A percentile compares a stretch with the other conserved stretches of the same genome.
These are phyloP conservation scores for Mycena vitilis DNA, from an alignment of 768 basidiomycete genomes.

Conservation along the genomic window DNA sequence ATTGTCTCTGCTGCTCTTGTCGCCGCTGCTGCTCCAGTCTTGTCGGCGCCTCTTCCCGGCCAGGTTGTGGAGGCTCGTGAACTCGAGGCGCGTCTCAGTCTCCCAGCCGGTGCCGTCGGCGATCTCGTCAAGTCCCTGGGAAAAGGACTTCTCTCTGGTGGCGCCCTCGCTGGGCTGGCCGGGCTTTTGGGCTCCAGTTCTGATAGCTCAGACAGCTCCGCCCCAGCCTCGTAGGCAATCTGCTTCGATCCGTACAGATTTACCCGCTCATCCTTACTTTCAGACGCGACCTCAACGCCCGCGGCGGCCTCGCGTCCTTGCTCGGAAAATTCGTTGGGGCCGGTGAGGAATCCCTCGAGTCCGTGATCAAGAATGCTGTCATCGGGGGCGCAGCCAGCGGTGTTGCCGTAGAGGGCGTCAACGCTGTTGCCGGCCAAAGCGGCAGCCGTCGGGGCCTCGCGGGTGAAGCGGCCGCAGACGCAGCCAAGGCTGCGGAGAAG, in stretches of 20 bases:
- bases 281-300: conserved; percentile 25
- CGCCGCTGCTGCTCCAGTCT: conserved; percentile 14
- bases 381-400: conserved; percentile 28
- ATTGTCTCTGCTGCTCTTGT: conserved; percentile 21
- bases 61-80: not conserved
- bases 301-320: not conserved
- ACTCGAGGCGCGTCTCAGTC: conserved; percentile 1
- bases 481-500: conserved; percentile 20
- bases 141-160: conserved; percentile 24
- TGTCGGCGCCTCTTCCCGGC: conserved; percentile 21
- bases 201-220: not conserved
- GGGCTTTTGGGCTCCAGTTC: conserved; percentile 7
- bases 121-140: conserved; percentile 27
- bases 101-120: conserved; percentile 23
- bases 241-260: not conserved
- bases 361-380: conserved; percentile 27
- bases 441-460: conserved; percentile 19
- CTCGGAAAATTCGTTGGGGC: conserved; percentile 24
- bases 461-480: conserved; percentile 19
- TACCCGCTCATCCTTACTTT: not conserved
- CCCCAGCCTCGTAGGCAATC: conserved; percentile 9
- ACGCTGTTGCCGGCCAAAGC: conserved; percentile 8
- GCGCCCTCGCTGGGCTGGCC: conserved; percentile 21
- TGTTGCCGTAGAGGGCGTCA: conserved; percentile 18
- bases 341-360: conserved; percentile 24